A percentile compares a stretch with the other conserved stretches of the same genome.
These are phyloP conservation scores for Paecilomyces formosus DNA, from an alignment of 2,329 filamentous ascomycete species.

Conservation along the genomic window DNA sequence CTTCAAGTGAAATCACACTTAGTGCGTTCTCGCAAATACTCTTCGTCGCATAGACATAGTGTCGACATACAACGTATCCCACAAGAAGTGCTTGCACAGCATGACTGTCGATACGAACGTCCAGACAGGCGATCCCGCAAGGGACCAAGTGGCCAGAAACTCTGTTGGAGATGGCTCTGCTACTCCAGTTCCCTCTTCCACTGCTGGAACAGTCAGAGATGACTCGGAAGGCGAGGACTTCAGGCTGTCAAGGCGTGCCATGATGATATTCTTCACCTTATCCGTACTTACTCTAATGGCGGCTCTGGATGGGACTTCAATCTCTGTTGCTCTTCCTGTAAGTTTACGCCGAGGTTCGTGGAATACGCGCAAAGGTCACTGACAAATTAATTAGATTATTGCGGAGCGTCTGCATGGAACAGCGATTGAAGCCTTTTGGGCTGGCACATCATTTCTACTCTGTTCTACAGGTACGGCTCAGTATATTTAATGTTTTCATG, in stretches of 20 bases:
- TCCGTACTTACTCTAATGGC: constrained; percentile 53
- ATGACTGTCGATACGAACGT: not conserved
- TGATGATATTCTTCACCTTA: constrained; percentile 6
- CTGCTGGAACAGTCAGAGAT: not conserved
- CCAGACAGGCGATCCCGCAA: not conserved
- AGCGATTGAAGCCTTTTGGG: constrained; percentile 43
- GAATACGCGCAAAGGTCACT: not conserved
- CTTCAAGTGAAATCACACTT: no score
- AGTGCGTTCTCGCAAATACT: not conserved
- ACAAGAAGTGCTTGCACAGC: not conserved
- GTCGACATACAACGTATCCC: not conserved
- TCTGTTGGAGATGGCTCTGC: not conserved
- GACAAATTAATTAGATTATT: constrained; percentile 17
- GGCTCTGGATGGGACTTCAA: constrained; percentile 58
- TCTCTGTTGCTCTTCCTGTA: constrained; percentile 53
- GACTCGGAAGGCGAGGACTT: not conserved
- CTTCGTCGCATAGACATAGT: not conserved
- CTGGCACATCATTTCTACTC: constrained; percentile 44
- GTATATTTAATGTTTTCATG: not conserved
- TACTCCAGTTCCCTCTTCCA: not conserved
- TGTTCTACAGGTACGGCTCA: constrained; percentile 16
- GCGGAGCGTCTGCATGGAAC: constrained; percentile 24
- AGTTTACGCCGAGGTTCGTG: not conserved
- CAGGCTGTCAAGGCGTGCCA: not conserved
- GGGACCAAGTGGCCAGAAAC: not conserved